Conservation (phyloP, 208 protist genomes). For the Naegleria fowleri region DNA sequence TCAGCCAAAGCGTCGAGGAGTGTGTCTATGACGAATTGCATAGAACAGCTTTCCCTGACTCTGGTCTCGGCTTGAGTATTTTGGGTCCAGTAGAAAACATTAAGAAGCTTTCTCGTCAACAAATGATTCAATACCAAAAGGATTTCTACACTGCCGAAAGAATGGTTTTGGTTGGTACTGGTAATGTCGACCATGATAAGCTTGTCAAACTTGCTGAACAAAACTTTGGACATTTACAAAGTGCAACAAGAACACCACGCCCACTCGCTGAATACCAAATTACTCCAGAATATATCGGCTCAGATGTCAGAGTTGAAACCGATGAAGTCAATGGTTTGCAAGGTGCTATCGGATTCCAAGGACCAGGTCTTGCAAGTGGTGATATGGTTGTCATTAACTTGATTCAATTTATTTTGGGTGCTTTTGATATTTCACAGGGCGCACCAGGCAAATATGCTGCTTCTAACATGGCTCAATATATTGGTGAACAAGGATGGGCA, state of each 20-base stretch:
- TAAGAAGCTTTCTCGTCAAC: conserved; percentile 68
- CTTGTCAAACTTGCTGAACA: conserved; percentile 76
- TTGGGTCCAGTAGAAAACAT: conserved; percentile 96
- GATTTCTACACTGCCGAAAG: conserved; percentile 92
- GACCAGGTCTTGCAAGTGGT: neutral
- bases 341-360: conserved; percentile 4
- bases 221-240: conserved; percentile 72
- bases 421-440: neutral
- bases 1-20: conserved; percentile 85
- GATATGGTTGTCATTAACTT: conserved; percentile 7
- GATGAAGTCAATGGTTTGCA: neutral
- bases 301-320: neutral
- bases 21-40: conserved; percentile 95
- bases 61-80: conserved; percentile 88
- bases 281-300: neutral
- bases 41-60: conserved; percentile 69
- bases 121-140: conserved; percentile 80
- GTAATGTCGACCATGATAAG: conserved; percentile 86
- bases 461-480: neutral
- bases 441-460: neutral
- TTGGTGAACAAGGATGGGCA: neutral
- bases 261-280: neutral
- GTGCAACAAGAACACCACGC: neutral
- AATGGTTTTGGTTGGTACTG: conserved; percentile 91
- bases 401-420: conserved; percentile 5